Base-by-base conservation (phyloP, 2,329 filamentous ascomycete species). In the Cryphonectria japonica region DNA sequence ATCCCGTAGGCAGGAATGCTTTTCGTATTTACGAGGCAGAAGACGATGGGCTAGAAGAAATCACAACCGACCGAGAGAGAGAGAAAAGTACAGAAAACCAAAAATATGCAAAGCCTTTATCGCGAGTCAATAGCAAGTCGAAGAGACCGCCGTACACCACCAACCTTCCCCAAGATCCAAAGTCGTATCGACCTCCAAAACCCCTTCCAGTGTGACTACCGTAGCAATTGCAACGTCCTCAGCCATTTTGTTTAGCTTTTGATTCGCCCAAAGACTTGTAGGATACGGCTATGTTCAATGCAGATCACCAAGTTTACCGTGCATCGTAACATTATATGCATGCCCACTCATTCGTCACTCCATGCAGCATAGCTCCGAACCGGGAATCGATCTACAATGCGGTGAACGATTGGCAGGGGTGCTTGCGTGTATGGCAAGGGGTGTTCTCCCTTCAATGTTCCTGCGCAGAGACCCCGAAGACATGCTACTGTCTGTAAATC, bases 11-110 rank as follows among this genome's bases (percentile, higher is more conserved):
- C 13, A 29, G 4, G 26, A 16, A 16, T 16, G 52, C 19, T 57
- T 32, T 13, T 57, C 52, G 52, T 57, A 57, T 57, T 57, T 57
- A 57, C 52, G 52, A 57, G 52, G 11, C 52, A 32, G 52, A 57
- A 32, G n/a, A 57, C 52, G 52, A 57, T 29, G 9, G n/a, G 5
- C 29, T 3, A 57, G 26, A 2, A 32, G n/a, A 26, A 26, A 29
- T 0, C 26, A 2, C 9, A 29, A 19, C 52, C 52, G 26, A 39
- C 3, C 3, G 34, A 39, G 11, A 39, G 37, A 39, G 11, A 11
- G 7, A 39, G 26, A 29, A 14, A 54, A 29, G 22, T 54, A 54
- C 52, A 29, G 2, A 11, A 14, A 26, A 54, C 9, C 26, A 26
- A 26, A 52, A 52, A 52, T n/a, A n/a, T 52, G 22, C n/a, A 3